A percentile compares a stretch with the other conserved stretches of the same genome.
phyloP scores from a whole-genome alignment of 2,329 filamentous ascomycete species.

The Cladorrhinum sp. region DNA sequence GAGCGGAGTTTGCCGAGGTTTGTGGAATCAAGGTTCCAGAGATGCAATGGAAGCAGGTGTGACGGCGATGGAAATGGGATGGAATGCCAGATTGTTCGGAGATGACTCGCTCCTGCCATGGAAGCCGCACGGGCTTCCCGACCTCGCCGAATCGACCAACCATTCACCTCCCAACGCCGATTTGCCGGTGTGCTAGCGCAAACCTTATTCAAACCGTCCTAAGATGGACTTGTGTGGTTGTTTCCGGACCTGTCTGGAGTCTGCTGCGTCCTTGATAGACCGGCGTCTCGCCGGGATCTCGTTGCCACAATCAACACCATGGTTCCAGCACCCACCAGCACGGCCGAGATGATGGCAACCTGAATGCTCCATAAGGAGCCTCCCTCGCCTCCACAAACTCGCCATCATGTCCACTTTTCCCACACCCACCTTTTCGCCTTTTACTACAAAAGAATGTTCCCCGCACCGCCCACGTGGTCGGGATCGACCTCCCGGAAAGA shows the following conservation, averaged over 20 bases:
- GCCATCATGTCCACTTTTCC: neutral
- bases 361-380: neutral
- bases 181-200: neutral
- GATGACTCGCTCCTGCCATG: neutral
- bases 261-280: neutral
- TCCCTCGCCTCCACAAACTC: neutral
- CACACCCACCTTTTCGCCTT: too few relatives aligned
- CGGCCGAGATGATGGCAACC: neutral
- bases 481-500: neutral
- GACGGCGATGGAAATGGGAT: neutral
- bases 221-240: neutral
- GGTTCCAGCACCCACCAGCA: neutral
- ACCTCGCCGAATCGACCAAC: neutral
- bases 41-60: too few relatives aligned
- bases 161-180: neutral
- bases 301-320: neutral
- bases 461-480: neutral
- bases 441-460: neutral
- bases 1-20: neutral
- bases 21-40: neutral
- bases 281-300: neutral
- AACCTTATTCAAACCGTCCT: neutral
- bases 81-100: neutral
- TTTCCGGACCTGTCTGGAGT: neutral
- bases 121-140: too few relatives aligned